Evolutionary conservation across 768 basidiomycete species (phyloP).

Genomic region (Neoboletus brunneissimus): DNA sequence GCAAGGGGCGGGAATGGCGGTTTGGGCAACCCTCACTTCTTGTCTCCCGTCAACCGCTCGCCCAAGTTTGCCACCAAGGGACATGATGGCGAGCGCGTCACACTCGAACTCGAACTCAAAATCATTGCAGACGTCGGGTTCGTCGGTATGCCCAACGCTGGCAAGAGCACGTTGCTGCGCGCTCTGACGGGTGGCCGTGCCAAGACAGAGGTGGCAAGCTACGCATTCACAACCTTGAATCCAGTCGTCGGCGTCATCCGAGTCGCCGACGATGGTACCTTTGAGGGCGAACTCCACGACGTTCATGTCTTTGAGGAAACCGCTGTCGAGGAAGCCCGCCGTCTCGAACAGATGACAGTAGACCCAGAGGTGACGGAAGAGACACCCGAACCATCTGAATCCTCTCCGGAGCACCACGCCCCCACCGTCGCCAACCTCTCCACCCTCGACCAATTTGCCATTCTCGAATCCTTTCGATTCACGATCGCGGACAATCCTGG

Average conservation of each 20-base stretch:
- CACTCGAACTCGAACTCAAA: conserved; percentile 89
- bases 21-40: conserved; percentile 86
- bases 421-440: conserved; percentile 10
- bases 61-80: conserved; percentile 88
- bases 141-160: conserved; percentile 95
- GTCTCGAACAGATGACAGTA: conserved; percentile 37
- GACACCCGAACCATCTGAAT: background rate
- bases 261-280: conserved; percentile 74
- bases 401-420: background rate
- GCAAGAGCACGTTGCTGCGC: conserved; percentile 86
- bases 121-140: conserved; percentile 92
- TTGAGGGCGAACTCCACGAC: conserved; percentile 56
- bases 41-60: conserved; percentile 62
- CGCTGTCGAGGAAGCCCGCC: conserved; percentile 45
- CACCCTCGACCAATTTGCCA: conserved; percentile 46
- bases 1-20: conserved; percentile 80
- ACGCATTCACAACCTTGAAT: conserved; percentile 94
- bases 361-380: conserved; percentile 26
- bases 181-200: conserved; percentile 86
- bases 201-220: conserved; percentile 81
- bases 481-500: conserved; percentile 98
- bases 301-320: conserved; percentile 67
- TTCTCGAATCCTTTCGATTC: conserved; percentile 79
- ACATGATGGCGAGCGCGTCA: conserved; percentile 65
- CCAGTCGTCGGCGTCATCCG: conserved; percentile 91